These are phyloP conservation scores for Eimeria acervulina DNA, from an alignment of 169 alveolate species.

Conservation along the genomic window DNA sequence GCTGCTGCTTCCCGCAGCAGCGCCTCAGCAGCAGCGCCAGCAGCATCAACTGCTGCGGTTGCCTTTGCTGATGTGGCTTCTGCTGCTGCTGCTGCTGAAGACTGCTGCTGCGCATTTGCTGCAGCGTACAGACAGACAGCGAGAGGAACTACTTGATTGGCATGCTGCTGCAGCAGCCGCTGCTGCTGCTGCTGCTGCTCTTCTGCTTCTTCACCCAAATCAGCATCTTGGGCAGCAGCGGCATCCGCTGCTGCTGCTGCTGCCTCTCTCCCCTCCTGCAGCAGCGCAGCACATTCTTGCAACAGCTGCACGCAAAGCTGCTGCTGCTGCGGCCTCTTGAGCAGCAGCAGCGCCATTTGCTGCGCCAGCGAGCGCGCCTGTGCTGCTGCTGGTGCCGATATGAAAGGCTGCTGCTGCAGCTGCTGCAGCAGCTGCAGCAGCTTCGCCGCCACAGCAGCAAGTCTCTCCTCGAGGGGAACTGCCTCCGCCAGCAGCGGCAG, in stretches of 20 bases:
- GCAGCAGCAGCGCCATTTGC: conserved; percentile 58
- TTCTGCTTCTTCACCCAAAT: neutral
- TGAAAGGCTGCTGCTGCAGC: conserved; percentile 21
- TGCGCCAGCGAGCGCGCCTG: conserved; percentile 1
- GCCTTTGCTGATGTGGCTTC: neutral
- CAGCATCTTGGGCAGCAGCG: neutral
- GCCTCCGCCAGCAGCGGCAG: conserved; percentile 54
- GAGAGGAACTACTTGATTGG: neutral
- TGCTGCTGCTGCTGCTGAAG: conserved; percentile 21
- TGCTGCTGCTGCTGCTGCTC: conserved; percentile 69
- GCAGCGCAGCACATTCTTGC: conserved; percentile 20
- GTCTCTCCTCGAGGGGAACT: conserved; percentile 20
- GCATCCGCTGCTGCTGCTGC: conserved; percentile 38
- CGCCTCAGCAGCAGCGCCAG: neutral
- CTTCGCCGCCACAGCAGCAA: conserved; percentile 50
- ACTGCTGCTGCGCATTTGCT: neutral
- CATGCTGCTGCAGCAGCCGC: neutral
- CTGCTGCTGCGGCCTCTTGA: conserved; percentile 50
- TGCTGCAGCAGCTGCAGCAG: conserved; percentile 34
- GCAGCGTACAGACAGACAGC: conserved; percentile 47
- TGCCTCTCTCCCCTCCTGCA: conserved; percentile 51
- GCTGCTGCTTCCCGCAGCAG: conserved; percentile 37
- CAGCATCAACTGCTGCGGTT: no score
- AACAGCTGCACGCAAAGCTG: conserved; percentile 61
- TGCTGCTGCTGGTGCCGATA: conserved; percentile 15